These are phyloP conservation scores for Tricholoma sp. DNA, from an alignment of 768 basidiomycete genomes.

Conservation along the genomic window DNA sequence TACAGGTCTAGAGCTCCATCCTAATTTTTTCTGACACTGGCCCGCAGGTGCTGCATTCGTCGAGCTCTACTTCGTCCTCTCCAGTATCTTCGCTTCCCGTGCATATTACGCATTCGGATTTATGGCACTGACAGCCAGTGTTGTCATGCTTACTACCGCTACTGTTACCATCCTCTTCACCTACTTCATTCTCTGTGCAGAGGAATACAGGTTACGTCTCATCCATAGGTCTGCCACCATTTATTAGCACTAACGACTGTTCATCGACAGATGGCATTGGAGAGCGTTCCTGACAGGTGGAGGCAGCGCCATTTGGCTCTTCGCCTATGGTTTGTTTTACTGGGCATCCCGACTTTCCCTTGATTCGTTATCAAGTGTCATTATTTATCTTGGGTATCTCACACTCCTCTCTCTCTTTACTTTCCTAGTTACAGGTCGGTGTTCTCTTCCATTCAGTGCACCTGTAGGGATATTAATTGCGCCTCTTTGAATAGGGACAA, in stretches of 20 bases:
- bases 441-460: not conserved
- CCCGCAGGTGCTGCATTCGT: slow-evolving; percentile 86
- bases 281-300: slow-evolving; percentile 89
- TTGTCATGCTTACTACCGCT: slow-evolving; percentile 83
- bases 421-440: slow-evolving; percentile 81
- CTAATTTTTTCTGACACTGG: not conserved
- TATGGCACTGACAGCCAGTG: slow-evolving; percentile 77
- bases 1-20: not conserved
- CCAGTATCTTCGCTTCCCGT: slow-evolving; percentile 85
- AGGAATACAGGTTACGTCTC: slow-evolving; percentile 75
- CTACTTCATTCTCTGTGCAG: slow-evolving; percentile 89
- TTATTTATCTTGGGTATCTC: slow-evolving; percentile 89
- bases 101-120: slow-evolving; percentile 98
- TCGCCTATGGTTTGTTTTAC: slow-evolving; percentile 85
- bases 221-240: not conserved
- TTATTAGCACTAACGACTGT: not conserved
- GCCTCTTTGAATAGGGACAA: slow-evolving; percentile 54
- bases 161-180: slow-evolving; percentile 86
- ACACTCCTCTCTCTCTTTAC: slow-evolving; percentile 76
- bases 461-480: not conserved
- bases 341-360: slow-evolving; percentile 85
- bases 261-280: slow-evolving; percentile 83
- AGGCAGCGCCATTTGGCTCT: slow-evolving; percentile 87
- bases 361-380: slow-evolving; percentile 72
- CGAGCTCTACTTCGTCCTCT: slow-evolving; percentile 89